Percentiles rank a stretch among this genome's conserved stretches.
These are phyloP conservation scores for Albizia julibrissin DNA, from an alignment of 306 rosid genomes.

Conservation along the genomic window DNA sequence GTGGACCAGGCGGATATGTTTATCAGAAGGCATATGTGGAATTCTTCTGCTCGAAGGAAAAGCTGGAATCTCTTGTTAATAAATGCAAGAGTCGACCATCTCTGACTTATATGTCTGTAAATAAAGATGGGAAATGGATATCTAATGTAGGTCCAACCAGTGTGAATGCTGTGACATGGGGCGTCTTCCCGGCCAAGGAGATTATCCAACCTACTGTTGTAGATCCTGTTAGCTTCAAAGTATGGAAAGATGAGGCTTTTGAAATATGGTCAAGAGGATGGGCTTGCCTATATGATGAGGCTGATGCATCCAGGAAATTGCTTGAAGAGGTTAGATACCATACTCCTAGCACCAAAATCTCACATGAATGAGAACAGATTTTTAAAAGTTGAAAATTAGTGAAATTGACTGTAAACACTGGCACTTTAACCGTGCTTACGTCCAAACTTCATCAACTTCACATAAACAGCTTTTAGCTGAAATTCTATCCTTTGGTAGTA, in stretches of 20 bases:
- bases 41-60: slow-evolving; percentile 88
- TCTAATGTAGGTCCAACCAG: slow-evolving; percentile 67
- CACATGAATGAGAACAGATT: not conserved
- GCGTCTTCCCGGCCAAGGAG: slow-evolving; percentile 94
- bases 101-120: slow-evolving; percentile 85
- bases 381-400: not conserved
- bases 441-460: not conserved
- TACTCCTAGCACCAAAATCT: not conserved
- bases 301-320: slow-evolving; percentile 73
- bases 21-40: slow-evolving; percentile 98
- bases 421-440: not conserved
- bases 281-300: slow-evolving; percentile 76
- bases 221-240: slow-evolving; percentile 81
- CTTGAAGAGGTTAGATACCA: slow-evolving; percentile 70
- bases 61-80: slow-evolving; percentile 62
- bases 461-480: not conserved
- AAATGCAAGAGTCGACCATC: slow-evolving; percentile 69
- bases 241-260: slow-evolving; percentile 98
- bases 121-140: slow-evolving; percentile 70
- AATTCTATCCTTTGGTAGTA: not conserved
- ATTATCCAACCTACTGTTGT: slow-evolving; percentile 94
- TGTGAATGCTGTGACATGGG: slow-evolving; percentile 99
- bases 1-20: slow-evolving; percentile 90
- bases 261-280: slow-evolving; percentile 94
- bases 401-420: not conserved